These are phyloP conservation scores for Acacia crassicarpa DNA, from an alignment of 306 rosid species.

Conservation along the genomic window DNA sequence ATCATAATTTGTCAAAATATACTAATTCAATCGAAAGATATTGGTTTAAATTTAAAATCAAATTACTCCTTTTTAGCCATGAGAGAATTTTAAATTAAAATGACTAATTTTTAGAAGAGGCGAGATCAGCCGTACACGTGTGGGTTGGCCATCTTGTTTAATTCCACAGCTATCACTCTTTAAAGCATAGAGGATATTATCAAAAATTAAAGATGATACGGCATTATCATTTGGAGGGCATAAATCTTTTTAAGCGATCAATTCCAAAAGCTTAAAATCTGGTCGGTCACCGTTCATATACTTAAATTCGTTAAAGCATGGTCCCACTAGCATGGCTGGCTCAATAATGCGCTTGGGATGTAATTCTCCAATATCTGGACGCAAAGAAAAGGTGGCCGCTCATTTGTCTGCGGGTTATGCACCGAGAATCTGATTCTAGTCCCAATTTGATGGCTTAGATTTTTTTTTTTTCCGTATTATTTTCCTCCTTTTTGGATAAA, in stretches of 20 bases:
- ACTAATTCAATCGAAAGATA: neutral
- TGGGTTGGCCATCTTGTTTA: neutral
- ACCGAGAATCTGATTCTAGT: conserved; percentile 24
- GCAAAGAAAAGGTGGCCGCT: neutral
- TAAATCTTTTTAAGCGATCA: neutral
- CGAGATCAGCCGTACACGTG: neutral
- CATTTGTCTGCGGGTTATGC: neutral
- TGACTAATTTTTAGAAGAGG: neutral
- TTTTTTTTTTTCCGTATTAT: too few species aligned
- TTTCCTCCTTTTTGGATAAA: neutral
- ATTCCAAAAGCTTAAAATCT: neutral
- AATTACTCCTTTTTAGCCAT: neutral
- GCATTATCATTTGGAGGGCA: neutral
- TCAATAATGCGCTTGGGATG: neutral
- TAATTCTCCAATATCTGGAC: conserved; percentile 18
- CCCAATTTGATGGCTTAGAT: neutral
- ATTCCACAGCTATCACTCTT: neutral
- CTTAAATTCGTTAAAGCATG: neutral
- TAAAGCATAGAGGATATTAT: neutral
- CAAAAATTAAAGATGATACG: neutral
- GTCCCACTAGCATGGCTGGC: neutral
- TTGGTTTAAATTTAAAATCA: neutral
- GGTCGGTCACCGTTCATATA: neutral
- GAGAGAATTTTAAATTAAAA: neutral
- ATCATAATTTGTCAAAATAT: neutral